phyloP scores from a whole-genome alignment of 495 filamentous ascomycete genomes.

The Aspergillus bertholletiae region DNA sequence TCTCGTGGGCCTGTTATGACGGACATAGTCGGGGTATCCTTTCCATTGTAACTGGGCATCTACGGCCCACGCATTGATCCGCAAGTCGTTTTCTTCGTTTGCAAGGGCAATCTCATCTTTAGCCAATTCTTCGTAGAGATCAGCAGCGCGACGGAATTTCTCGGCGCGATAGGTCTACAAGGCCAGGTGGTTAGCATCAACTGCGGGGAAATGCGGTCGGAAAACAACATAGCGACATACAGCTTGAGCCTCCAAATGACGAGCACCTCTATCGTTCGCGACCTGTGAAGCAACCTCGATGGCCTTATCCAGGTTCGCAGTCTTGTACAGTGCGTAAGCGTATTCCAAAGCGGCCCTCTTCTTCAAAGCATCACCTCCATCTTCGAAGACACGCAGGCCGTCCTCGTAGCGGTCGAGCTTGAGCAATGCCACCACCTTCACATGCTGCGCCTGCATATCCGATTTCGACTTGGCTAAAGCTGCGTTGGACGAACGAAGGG shows the following conservation, averaged over 20 bases:
- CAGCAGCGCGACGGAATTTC: constrained; percentile 68
- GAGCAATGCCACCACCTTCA: constrained; percentile 78
- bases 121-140: constrained; percentile 63
- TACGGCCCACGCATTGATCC: constrained; percentile 77
- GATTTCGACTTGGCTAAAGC: constrained; percentile 59
- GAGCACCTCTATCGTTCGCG: constrained; percentile 56
- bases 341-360: constrained; percentile 69
- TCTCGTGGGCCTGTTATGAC: constrained; percentile 54
- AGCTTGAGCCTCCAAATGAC: constrained; percentile 86
- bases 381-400: constrained; percentile 71
- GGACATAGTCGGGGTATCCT: constrained; percentile 51
- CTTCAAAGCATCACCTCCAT: constrained; percentile 64
- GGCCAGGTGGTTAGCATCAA: constrained; percentile 5
- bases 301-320: constrained; percentile 72
- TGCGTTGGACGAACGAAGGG: constrained; percentile 68
- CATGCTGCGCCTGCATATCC: constrained; percentile 67
- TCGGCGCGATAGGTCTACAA: constrained; percentile 75
- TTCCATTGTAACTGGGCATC: constrained; percentile 88
- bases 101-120: constrained; percentile 40
- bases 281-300: constrained; percentile 50
- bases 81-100: constrained; percentile 80
- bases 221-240: constrained; percentile 39
- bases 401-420: constrained; percentile 95
- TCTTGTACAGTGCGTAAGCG: constrained; percentile 90
- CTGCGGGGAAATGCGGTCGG: neutral